Evolutionary conservation across 495 filamentous ascomycete species (phyloP).

Genomic region (Xylaria nigripes): DNA sequence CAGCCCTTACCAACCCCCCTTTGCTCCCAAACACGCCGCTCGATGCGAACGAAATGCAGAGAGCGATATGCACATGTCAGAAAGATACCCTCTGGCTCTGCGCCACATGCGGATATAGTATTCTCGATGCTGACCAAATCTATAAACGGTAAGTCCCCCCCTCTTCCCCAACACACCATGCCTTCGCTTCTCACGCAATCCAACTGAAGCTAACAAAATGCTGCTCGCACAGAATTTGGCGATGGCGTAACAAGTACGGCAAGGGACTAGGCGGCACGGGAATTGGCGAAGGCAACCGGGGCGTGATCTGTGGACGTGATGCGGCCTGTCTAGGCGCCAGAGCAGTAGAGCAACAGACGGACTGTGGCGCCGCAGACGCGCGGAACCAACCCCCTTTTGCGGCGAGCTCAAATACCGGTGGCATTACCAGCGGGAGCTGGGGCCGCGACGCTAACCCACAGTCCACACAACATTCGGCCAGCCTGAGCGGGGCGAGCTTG

Average conservation of each 20-base stretch:
- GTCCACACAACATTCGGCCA: neutral
- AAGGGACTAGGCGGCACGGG: conserved; percentile 74
- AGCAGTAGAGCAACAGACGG: conserved; percentile 70
- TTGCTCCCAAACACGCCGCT: conserved; percentile 21
- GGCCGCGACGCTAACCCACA: conserved; percentile 32
- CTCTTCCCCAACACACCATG: neutral
- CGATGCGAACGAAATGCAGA: conserved; percentile 40
- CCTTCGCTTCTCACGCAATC: neutral
- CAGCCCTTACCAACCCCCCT: conserved; percentile 31
- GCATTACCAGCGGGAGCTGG: conserved; percentile 3
- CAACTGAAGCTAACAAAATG: neutral
- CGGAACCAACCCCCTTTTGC: conserved; percentile 26
- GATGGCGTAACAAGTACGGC: conserved; percentile 79
- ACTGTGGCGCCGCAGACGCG: conserved; percentile 62
- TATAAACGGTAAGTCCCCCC: conserved; percentile 47
- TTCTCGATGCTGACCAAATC: conserved; percentile 59
- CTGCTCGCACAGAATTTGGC: conserved; percentile 55
- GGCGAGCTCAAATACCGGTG: conserved; percentile 12
- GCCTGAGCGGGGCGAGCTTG: conserved; percentile 15
- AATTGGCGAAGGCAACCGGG: conserved; percentile 79
- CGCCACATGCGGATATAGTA: conserved; percentile 61
- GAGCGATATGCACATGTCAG: conserved; percentile 60
- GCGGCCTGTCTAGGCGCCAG: conserved; percentile 58
- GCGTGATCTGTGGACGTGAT: conserved; percentile 73
- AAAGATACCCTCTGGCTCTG: conserved; percentile 67